A percentile compares a stretch with the other conserved stretches of the same genome.
Evolutionary conservation across 495 filamentous ascomycete genomes (phyloP).

Genomic region (Choiromyces venosus): DNA sequence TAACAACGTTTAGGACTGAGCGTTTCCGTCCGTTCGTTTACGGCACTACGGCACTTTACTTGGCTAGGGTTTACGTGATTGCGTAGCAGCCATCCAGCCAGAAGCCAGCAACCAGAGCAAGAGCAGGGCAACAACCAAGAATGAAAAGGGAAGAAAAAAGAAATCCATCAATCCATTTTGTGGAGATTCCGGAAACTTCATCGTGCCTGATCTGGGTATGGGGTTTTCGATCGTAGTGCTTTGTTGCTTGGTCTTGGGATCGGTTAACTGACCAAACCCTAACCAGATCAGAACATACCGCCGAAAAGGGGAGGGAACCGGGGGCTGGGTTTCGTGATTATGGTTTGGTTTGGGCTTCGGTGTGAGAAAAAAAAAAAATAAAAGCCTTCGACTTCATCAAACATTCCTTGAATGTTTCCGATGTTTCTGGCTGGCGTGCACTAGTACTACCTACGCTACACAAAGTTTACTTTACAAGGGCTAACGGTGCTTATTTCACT

Average conservation of each 20-base stretch:
- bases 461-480: not conserved
- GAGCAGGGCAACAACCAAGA: not conserved
- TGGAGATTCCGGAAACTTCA: not conserved
- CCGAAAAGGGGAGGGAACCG: not conserved
- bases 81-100: not conserved
- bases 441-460: too few relatives aligned
- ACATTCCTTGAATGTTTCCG: not conserved
- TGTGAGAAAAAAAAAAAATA: too few relatives aligned
- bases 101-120: not conserved
- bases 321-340: too few relatives aligned
- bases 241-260: not conserved
- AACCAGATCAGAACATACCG: not conserved
- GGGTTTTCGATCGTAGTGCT: not conserved
- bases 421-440: not conserved
- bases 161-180: not conserved
- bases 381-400: not conserved
- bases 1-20: not conserved
- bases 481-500: not conserved
- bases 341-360: too few relatives aligned
- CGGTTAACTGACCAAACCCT: not conserved
- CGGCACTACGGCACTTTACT: too few relatives aligned
- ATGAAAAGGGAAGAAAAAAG: not conserved
- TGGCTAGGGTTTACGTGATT: not conserved
- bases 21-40: not conserved
- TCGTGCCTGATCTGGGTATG: not conserved